Conservation (phyloP, 2,329 filamentous ascomycete species). For the Tolypocladium sp. region DNA sequence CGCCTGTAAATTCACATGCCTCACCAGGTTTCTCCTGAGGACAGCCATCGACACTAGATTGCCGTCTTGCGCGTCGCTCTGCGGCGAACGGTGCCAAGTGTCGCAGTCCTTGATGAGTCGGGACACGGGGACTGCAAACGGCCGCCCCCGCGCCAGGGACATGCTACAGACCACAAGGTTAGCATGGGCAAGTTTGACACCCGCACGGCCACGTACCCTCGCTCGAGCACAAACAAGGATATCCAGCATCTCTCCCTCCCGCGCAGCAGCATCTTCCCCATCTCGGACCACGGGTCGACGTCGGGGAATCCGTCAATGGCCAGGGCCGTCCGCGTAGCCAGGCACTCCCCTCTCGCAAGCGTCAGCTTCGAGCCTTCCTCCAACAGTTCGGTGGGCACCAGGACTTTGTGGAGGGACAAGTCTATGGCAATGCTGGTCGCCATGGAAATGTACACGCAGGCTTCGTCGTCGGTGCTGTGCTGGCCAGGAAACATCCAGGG, state of each 20-base stretch:
- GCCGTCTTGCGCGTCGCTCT: conserved; percentile 59
- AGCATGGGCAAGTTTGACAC: neutral
- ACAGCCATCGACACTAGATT: conserved; percentile 66
- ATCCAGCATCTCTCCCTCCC: conserved; percentile 63
- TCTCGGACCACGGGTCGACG: conserved; percentile 49
- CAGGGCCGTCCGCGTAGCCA: conserved; percentile 57
- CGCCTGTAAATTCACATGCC: conserved; percentile 4
- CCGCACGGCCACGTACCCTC: conserved; percentile 37
- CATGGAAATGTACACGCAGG: conserved; percentile 61
- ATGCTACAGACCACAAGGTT: conserved; percentile 28
- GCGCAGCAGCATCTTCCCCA: conserved; percentile 51
- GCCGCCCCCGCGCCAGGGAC: conserved; percentile 59
- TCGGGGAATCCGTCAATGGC: conserved; percentile 59
- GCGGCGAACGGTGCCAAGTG: conserved; percentile 54
- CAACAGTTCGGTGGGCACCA: conserved; percentile 42
- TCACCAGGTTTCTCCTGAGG: conserved; percentile 55
- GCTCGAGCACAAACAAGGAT: conserved; percentile 61
- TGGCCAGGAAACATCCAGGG: conserved; percentile 65
- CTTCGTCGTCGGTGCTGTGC: conserved; percentile 64
- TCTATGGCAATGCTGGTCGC: conserved; percentile 62
- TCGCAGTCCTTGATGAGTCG: conserved; percentile 59
- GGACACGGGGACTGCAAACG: conserved; percentile 59
- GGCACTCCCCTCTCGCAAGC: conserved; percentile 56
- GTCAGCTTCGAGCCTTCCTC: conserved; percentile 33
- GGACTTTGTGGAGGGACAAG: conserved; percentile 60